Percentiles rank a stretch among this genome's conserved stretches.
phyloP scores from a whole-genome alignment of 176 grass and related monocot genomes.

The Puya raimondii region DNA sequence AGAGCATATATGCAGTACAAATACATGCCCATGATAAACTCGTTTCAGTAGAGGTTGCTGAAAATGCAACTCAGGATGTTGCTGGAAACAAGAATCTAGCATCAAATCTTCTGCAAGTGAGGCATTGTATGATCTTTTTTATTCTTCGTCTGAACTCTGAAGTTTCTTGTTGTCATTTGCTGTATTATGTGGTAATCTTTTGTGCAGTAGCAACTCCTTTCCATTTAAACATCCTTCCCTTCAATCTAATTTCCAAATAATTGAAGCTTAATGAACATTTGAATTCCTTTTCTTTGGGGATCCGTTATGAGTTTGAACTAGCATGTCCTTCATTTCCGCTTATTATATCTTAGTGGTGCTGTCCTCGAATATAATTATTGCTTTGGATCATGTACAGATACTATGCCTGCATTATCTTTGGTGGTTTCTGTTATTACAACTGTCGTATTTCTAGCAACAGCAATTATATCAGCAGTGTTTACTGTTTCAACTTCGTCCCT shows the following conservation, averaged over 20 bases:
- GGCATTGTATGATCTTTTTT: constrained; percentile 44
- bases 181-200: too few relatives aligned
- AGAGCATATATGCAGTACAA: constrained; percentile 58
- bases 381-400: constrained; percentile 36
- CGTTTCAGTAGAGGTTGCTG: constrained; percentile 59
- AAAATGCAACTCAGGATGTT: constrained; percentile 61
- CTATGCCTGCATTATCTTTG: constrained; percentile 53
- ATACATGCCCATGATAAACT: constrained; percentile 48
- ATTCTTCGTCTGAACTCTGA: background rate
- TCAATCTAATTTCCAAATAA: too few relatives aligned
- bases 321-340: background rate
- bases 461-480: constrained; percentile 40
- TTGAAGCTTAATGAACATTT: too few relatives aligned
- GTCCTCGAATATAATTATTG: background rate
- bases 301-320: too few relatives aligned
- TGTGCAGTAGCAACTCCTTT: too few relatives aligned
- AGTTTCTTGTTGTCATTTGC: background rate
- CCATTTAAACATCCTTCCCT: too few relatives aligned
- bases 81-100: constrained; percentile 70
- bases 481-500: constrained; percentile 62
- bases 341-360: background rate
- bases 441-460: constrained; percentile 32
- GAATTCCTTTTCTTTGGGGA: too few relatives aligned
- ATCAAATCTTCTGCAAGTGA: constrained; percentile 80
- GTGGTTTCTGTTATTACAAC: constrained; percentile 43